These are phyloP conservation scores for Spiromastix sp. DNA, from an alignment of 2,329 filamentous ascomycete species.

Conservation along the genomic window DNA sequence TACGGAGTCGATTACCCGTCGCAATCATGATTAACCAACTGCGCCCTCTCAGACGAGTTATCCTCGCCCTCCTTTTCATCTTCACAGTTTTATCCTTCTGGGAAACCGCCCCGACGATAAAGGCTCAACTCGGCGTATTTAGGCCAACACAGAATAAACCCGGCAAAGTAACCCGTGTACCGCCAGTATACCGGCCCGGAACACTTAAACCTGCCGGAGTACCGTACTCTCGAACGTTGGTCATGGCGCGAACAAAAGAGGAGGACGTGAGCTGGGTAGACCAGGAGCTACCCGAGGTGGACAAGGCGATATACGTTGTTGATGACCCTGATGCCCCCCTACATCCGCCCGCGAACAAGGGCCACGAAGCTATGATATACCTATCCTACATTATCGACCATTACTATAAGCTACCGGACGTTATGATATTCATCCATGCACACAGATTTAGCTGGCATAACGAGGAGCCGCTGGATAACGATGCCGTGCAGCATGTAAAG, in stretches of 20 bases:
- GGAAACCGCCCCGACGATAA: too few relatives aligned
- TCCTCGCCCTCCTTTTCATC: too few relatives aligned
- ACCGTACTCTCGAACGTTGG: slow-evolving; percentile 44
- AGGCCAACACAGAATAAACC: too few relatives aligned
- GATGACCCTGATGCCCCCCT: slow-evolving; percentile 41
- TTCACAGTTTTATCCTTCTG: too few relatives aligned
- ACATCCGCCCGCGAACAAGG: slow-evolving; percentile 49
- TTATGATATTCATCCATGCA: slow-evolving; percentile 51
- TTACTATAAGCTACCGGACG: slow-evolving; percentile 49
- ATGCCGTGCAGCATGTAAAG: slow-evolving; percentile 40
- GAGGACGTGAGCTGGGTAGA: slow-evolving; percentile 49
- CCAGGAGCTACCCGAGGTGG: slow-evolving; percentile 39
- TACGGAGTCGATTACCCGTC: too few relatives aligned
- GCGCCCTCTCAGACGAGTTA: too few relatives aligned
- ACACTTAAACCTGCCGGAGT: slow-evolving; percentile 33
- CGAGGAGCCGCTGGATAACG: slow-evolving; percentile 41
- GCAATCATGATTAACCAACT: too few relatives aligned
- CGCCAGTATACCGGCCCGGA: slow-evolving; percentile 20
- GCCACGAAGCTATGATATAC: slow-evolving; percentile 53
- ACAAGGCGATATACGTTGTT: slow-evolving; percentile 40
- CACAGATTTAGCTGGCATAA: slow-evolving; percentile 51
- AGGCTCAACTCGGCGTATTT: too few relatives aligned
- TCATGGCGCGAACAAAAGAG: slow-evolving; percentile 42
- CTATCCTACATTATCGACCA: slow-evolving; percentile 54
- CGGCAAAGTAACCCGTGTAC: too few relatives aligned